Evolutionary conservation across 2,329 filamentous ascomycete species (phyloP), one percentile per base, ranked within the genome.

Genomic region (Alternaria sp.): DNA sequence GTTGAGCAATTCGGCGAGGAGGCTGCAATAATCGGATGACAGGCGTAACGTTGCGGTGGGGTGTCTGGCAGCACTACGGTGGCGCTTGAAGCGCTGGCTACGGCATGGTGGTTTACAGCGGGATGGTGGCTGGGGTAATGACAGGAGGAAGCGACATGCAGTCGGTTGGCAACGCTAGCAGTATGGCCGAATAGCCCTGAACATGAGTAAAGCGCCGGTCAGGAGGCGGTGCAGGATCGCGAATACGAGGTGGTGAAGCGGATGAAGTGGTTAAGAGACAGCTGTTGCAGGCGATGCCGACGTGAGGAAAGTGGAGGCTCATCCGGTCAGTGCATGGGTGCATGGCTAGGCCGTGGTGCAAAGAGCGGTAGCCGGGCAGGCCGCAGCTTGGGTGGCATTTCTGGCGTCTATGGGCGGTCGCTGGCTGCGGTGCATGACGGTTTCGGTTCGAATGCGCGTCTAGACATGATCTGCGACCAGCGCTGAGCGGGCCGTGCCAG

Each of bases 401-500:
- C 46, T 23, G 52, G 51, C 52, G 47, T 61, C 46, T 54, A 61
- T 21, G 62, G 62, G 57, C 63, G 23, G 65, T 54, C 44, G 46
- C 19, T 62, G 55, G 54, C 54, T 58, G 60, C 55, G 45, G 30
- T 26, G 17, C 17, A 46, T 40, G 21, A 50, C 49, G 26, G 17
- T 52, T 52, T 57, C 32, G 59, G 54, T 7, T 52, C 49, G 21
- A 57, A 36, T 57, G 51, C 57, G 55, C 47, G 44, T 28, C 50
- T 60, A 44, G 61, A 36, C 51, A 54, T 51, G 59, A 65, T 67
- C 65, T 67, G 67, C 67, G 49, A 59, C 36, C 55, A 55, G 65
- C 19, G 19, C 21, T 23, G 49, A 36, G 49, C 67, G 59, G 59
- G 57, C 67, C 67, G 67, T 51, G 61, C 64, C 66, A 68, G 66